Conservation (phyloP, 345 rosid genomes). For the Chamaenerion angustifolium region DNA sequence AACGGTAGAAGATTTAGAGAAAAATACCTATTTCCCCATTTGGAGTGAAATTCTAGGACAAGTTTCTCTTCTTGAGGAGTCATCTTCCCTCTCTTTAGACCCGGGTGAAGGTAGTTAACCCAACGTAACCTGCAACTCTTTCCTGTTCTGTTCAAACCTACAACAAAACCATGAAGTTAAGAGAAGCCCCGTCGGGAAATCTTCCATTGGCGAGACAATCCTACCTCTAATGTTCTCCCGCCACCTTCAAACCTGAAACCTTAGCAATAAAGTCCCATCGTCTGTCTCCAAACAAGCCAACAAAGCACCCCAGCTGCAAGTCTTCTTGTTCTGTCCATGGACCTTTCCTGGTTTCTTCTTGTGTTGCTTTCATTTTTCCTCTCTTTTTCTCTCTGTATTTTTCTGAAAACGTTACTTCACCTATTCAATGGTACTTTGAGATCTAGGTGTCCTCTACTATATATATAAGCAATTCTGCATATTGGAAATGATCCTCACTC, state of each 20-base stretch:
- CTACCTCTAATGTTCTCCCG: slow-evolving; percentile 89
- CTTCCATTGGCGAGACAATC: slow-evolving; percentile 40
- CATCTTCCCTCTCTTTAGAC: slow-evolving; percentile 95
- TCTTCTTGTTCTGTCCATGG: slow-evolving; percentile 99
- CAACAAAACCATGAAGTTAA: slow-evolving; percentile 65
- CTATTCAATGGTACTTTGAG: slow-evolving; percentile 19
- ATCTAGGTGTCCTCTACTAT: slow-evolving; percentile 12
- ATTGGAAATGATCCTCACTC: slow-evolving; percentile 16
- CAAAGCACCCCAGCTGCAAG: slow-evolving; percentile 69
- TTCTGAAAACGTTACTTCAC: slow-evolving; percentile 8
- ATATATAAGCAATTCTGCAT: slow-evolving; percentile 24
- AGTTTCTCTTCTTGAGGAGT: slow-evolving; percentile 84
- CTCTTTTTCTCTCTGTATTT: slow-evolving; percentile 4
- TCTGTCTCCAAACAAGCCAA: slow-evolving; percentile 88
- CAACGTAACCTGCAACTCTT: slow-evolving; percentile 99
- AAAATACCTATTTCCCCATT: slow-evolving; percentile 95
- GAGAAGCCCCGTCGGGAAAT: slow-evolving; percentile 38
- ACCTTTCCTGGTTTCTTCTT: slow-evolving; percentile 68
- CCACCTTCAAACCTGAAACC: slow-evolving; percentile 99
- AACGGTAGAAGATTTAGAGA: neutral
- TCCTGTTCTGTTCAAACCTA: slow-evolving; percentile 98
- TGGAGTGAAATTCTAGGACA: slow-evolving; percentile 79
- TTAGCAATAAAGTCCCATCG: slow-evolving; percentile 98
- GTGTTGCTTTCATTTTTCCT: slow-evolving; percentile 37
- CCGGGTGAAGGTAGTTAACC: slow-evolving; percentile 98